These are phyloP conservation scores for Selenicereus undatus DNA, from an alignment of 148 eudicot species.

Conservation along the genomic window DNA sequence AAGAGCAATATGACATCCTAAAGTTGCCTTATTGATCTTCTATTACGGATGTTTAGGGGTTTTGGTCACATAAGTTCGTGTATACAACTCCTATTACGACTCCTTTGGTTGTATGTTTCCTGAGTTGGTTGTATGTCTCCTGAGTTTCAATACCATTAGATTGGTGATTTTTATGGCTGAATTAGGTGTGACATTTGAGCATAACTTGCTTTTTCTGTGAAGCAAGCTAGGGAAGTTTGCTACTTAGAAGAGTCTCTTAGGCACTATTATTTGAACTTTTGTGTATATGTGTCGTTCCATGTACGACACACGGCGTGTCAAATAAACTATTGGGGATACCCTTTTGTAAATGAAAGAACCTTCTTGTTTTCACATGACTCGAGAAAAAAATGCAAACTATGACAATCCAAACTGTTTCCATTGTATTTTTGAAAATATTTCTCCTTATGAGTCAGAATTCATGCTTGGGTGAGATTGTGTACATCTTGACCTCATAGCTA, in stretches of 20 bases:
- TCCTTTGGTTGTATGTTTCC: slow-evolving; percentile 8
- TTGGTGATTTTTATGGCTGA: not conserved
- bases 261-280: not conserved
- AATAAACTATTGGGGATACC: not conserved
- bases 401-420: not conserved
- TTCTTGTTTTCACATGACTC: not conserved
- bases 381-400: not conserved
- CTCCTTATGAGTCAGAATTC: too few species aligned
- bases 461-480: too few species aligned
- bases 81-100: slow-evolving; percentile 10
- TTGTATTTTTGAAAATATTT: too few species aligned
- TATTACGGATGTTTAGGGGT: not conserved
- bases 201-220: slow-evolving; percentile 8
- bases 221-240: not conserved
- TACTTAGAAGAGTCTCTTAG: not conserved
- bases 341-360: not conserved
- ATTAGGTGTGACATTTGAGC: not conserved
- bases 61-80: slow-evolving; percentile 11
- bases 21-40: not conserved
- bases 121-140: too few species aligned
- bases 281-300: not conserved
- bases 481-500: too few species aligned
- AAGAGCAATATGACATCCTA: slow-evolving; percentile 18
- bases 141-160: not conserved
- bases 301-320: not conserved